phyloP scores from a whole-genome alignment of 148 eudicot species.

The Limonium bicolor region DNA sequence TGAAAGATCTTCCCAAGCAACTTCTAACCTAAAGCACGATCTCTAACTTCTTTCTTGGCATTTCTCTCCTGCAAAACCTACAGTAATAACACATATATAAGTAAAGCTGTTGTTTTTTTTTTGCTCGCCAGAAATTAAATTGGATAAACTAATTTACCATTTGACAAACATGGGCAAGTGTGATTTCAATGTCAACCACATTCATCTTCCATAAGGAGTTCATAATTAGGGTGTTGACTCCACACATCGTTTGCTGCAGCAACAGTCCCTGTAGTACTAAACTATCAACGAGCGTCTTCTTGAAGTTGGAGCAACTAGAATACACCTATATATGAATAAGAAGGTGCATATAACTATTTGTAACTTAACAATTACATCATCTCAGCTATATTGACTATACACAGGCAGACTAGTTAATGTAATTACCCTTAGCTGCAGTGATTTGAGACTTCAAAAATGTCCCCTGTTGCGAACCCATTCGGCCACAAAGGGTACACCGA shows the following conservation, averaged over 20 bases:
- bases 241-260: slow-evolving; percentile 40
- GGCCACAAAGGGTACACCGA: slow-evolving; percentile 87
- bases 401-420: no score
- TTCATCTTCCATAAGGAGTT: slow-evolving; percentile 88
- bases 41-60: slow-evolving; percentile 66
- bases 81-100: no score
- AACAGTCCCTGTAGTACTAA: slow-evolving; percentile 50
- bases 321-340: slow-evolving; percentile 79
- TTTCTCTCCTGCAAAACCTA: slow-evolving; percentile 75
- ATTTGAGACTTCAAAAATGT: slow-evolving; percentile 84
- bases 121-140: no score
- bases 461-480: slow-evolving; percentile 96
- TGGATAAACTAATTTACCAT: no score
- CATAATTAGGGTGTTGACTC: slow-evolving; percentile 79
- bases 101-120: no score
- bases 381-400: background rate
- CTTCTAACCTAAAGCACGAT: slow-evolving; percentile 65
- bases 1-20: slow-evolving; percentile 65
- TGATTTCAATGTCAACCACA: slow-evolving; percentile 93
- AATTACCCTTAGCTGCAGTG: slow-evolving; percentile 95
- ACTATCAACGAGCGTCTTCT: slow-evolving; percentile 55
- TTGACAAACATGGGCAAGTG: slow-evolving; percentile 84
- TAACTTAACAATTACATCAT: no score
- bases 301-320: slow-evolving; percentile 87
- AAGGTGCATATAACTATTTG: no score